Base-by-base conservation (phyloP, 495 filamentous ascomycete species). In the Daldinia grandis region DNA sequence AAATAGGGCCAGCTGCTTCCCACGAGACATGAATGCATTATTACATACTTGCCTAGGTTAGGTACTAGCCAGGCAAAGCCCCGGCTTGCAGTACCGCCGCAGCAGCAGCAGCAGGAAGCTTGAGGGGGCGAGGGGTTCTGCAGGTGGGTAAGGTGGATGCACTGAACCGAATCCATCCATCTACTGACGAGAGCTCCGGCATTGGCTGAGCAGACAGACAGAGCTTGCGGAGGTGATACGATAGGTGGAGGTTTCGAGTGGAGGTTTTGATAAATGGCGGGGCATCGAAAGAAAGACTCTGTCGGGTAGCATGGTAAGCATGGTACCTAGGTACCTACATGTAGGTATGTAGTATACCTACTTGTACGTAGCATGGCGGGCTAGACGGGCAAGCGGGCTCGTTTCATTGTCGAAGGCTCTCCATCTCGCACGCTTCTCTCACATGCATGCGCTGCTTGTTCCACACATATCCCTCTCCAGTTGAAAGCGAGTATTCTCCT, bases 81-180 rank as follows among this genome's bases (percentile, higher is more conserved):
- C 49, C 49, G 27, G 67, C 66, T 56, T 62, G 59, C 67, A 64
- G 67, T 61, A 47, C 42, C 42, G 42, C 42, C 42, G 17, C 42
- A 47, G 42, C 42, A 42, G 38, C 12, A 71, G 62, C 51, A 62
- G 44, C 58, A 64, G 49, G 67, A 66, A 73, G 72, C 69, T 69
- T 54, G 68, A 73, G 68, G 59, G 64, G 58, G 68, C 42, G 54
- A 73, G 67, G 72, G 66, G 72, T 71, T 69, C 66, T 69, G 42
- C 63, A 74, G 68, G 75, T 77, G 75, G 75, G 73, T 75, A 76
- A 71, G 68, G 72, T 72, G 72, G 69, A 64, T 54, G 64, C 57
- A 64, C 40, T 60, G 55, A 66, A 67, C 54, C 35, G 28, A 64
- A 62, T 57, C 59, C 55, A 68, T 42, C 37, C 59, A 37, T 27